Percentiles rank a stretch among this genome's conserved stretches.
Evolutionary conservation across 2,329 filamentous ascomycete species (phyloP).

Genomic region (Talaromyces albobiverticillius): DNA sequence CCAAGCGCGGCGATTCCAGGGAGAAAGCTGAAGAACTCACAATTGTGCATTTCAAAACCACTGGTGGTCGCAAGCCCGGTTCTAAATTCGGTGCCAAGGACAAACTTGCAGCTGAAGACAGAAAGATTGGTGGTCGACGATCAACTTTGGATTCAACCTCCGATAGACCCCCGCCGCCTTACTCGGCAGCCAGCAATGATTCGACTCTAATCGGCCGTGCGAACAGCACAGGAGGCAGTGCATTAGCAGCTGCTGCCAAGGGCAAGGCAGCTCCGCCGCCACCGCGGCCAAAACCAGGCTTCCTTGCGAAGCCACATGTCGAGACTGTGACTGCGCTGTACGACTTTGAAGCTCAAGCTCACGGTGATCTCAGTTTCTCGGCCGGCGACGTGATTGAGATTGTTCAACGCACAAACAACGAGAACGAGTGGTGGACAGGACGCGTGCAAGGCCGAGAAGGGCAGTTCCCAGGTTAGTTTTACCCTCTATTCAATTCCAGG

Average conservation of each 20-base stretch:
- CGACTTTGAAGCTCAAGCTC: constrained; percentile 93
- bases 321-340: constrained; percentile 90
- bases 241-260: constrained; percentile 59
- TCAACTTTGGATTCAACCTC: constrained; percentile 41
- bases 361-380: constrained; percentile 87
- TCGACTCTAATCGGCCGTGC: constrained; percentile 26
- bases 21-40: constrained; percentile 80
- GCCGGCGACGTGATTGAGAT: constrained; percentile 91
- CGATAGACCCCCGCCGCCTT: constrained; percentile 56
- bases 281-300: constrained; percentile 77
- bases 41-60: constrained; percentile 90
- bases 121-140: constrained; percentile 32
- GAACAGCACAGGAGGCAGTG: constrained; percentile 41
- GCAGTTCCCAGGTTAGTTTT: constrained; percentile 80
- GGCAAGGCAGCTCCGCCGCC: constrained; percentile 65
- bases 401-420: constrained; percentile 74
- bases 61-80: constrained; percentile 54
- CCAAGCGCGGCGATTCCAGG: constrained; percentile 84
- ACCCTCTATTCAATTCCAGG: neutral
- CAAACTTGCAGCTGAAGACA: constrained; percentile 35
- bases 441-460: constrained; percentile 75
- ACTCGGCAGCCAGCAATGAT: constrained; percentile 19
- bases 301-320: constrained; percentile 63
- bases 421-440: constrained; percentile 97
- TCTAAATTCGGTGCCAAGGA: constrained; percentile 32